Evolutionary conservation across 1,139 yeast species (phyloP).

Genomic region (Scheffersomyces insectosa): DNA sequence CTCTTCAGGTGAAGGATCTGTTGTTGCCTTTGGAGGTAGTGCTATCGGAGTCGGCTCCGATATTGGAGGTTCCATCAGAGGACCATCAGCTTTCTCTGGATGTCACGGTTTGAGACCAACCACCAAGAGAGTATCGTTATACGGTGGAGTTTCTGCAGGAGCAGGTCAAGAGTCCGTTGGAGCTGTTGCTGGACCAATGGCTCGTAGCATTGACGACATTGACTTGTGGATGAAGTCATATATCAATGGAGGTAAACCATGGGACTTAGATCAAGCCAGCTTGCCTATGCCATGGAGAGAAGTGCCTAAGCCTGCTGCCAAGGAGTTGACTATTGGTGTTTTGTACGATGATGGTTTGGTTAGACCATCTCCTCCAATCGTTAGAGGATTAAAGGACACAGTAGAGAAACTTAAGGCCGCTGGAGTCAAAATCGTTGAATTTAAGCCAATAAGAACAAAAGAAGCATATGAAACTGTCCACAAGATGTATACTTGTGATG

Average conservation of each 20-base stretch:
- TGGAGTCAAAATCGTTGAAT: conserved; percentile 25
- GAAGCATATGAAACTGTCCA: conserved; percentile 54
- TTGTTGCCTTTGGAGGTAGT: conserved; percentile 65
- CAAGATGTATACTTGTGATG: conserved; percentile 57
- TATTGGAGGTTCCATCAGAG: conserved; percentile 78
- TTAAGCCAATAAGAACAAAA: conserved; percentile 52
- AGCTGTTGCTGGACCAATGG: conserved; percentile 64
- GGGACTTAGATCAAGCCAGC: conserved; percentile 60
- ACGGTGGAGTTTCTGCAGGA: conserved; percentile 56
- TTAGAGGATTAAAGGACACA: conserved; percentile 21
- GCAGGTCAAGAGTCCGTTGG: conserved; percentile 60
- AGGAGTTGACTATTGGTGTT: conserved; percentile 34
- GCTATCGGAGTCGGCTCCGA: conserved; percentile 73
- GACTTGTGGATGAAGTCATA: conserved; percentile 59
- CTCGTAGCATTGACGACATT: conserved; percentile 63
- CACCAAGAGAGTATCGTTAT: conserved; percentile 54
- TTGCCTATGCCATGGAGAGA: conserved; percentile 66
- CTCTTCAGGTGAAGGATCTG: conserved; percentile 77
- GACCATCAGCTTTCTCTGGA: conserved; percentile 74
- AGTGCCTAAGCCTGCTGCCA: conserved; percentile 35
- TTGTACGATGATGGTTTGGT: conserved; percentile 43
- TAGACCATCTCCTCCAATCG: conserved; percentile 57
- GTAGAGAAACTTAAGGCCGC: conserved; percentile 17
- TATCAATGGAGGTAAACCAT: conserved; percentile 65
- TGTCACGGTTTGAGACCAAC: conserved; percentile 70